Evolutionary conservation across 1,284 basidiomycete species (phyloP).

Genomic region (Microbotryum intermedium): DNA sequence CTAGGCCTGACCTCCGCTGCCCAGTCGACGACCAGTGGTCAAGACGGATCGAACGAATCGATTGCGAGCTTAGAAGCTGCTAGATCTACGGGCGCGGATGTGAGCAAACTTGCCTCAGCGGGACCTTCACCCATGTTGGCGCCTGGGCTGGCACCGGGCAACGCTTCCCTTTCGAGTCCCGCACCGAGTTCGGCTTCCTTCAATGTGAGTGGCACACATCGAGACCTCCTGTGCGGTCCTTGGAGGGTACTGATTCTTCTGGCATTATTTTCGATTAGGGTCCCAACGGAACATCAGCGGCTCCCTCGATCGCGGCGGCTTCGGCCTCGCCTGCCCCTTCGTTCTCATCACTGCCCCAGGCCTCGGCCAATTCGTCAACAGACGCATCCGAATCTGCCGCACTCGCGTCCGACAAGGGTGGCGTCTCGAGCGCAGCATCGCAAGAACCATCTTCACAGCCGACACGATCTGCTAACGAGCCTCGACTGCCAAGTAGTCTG

Average conservation of each 20-base stretch:
- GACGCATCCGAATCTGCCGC: neutral
- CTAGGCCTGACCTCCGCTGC: neutral
- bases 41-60: neutral
- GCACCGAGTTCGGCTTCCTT: slow-evolving; percentile 17
- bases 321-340: slow-evolving; percentile 35
- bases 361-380: slow-evolving; percentile 38
- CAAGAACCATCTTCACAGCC: slow-evolving; percentile 6
- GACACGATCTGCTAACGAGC: slow-evolving; percentile 9
- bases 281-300: neutral
- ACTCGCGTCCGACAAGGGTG: neutral
- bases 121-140: slow-evolving; percentile 1
- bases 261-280: too few relatives aligned
- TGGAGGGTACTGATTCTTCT: neutral
- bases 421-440: slow-evolving; percentile 32
- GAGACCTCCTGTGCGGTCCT: neutral
- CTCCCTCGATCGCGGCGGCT: neutral
- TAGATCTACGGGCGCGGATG: neutral
- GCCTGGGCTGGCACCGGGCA: slow-evolving; percentile 1
- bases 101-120: slow-evolving; percentile 7
- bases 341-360: slow-evolving; percentile 34
- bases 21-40: neutral
- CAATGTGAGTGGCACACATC: neutral
- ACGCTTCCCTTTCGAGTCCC: slow-evolving; percentile 15
- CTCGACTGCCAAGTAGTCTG: slow-evolving; percentile 59
- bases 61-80: slow-evolving; percentile 4